Conservation (phyloP, 2,329 filamentous ascomycete species). For the Teratosphaeria viscida region DNA sequence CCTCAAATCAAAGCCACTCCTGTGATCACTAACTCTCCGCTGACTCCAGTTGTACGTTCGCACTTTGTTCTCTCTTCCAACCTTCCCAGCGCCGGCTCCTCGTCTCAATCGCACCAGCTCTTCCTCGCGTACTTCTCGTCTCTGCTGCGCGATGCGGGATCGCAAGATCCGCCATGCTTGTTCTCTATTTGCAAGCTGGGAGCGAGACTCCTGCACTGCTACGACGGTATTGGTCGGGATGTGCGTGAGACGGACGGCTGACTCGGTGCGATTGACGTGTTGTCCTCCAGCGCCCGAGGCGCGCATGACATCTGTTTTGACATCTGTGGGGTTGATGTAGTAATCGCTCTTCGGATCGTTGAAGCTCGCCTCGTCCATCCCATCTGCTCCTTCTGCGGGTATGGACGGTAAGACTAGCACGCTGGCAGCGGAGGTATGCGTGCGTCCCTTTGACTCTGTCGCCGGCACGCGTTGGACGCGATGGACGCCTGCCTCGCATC, state of each 20-base stretch:
- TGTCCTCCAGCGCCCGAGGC: constrained; percentile 88
- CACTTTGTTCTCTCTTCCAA: constrained; percentile 88
- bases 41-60: constrained; percentile 77
- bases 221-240: constrained; percentile 77
- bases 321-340: constrained; percentile 75
- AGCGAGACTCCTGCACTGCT: constrained; percentile 84
- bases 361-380: constrained; percentile 47
- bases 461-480: constrained; percentile 86
- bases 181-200: constrained; percentile 80
- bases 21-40: constrained; percentile 79
- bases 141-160: constrained; percentile 67
- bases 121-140: constrained; percentile 74
- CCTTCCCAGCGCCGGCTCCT: constrained; percentile 66
- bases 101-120: constrained; percentile 63
- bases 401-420: constrained; percentile 88
- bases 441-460: constrained; percentile 82
- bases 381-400: constrained; percentile 43
- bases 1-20: constrained; percentile 68
- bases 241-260: constrained; percentile 86
- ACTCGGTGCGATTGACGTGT: constrained; percentile 98
- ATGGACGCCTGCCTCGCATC: constrained; percentile 88
- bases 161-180: constrained; percentile 79
- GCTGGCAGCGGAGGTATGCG: constrained; percentile 84
- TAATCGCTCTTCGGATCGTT: constrained; percentile 86
- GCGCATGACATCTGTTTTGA: constrained; percentile 79